These are phyloP conservation scores for Leucosporidium scottii DNA, from an alignment of 768 basidiomycete species.

Conservation along the genomic window DNA sequence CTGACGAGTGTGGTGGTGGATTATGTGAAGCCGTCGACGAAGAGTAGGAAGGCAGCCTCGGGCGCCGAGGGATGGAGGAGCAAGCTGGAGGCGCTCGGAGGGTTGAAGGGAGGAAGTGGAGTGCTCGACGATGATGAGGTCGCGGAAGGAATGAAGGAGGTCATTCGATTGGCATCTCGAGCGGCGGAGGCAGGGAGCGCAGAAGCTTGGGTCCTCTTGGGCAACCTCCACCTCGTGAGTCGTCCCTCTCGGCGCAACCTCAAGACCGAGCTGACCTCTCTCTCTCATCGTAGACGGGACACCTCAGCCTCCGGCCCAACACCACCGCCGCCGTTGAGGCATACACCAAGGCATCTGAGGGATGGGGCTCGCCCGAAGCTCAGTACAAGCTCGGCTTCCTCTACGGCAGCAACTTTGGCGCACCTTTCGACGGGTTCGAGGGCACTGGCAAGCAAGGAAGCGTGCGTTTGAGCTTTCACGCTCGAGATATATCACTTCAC, in stretches of 20 bases:
- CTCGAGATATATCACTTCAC: background rate
- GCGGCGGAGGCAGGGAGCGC: conserved; percentile 49
- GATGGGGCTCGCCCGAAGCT: conserved; percentile 75
- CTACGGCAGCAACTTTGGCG: conserved; percentile 70
- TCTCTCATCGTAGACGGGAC: conserved; percentile 38
- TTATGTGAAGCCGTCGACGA: no score
- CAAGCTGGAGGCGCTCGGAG: no score
- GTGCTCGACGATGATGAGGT: conserved; percentile 17
- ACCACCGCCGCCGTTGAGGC: conserved; percentile 59
- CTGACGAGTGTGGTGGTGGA: no score
- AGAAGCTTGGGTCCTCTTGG: conserved; percentile 53
- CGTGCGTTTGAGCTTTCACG: conserved; percentile 32
- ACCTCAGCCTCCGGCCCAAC: conserved; percentile 51
- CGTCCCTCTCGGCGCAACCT: background rate
- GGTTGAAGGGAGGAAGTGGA: background rate
- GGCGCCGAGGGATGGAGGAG: background rate
- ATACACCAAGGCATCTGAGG: conserved; percentile 56
- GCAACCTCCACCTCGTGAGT: conserved; percentile 54
- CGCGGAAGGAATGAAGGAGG: conserved; percentile 20
- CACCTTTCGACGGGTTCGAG: conserved; percentile 56
- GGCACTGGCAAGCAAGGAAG: conserved; percentile 45
- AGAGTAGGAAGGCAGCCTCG: no score
- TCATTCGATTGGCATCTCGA: background rate
- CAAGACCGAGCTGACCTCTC: background rate
- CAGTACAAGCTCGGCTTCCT: conserved; percentile 84